A percentile compares a stretch with the other conserved stretches of the same genome.
These are phyloP conservation scores for Puccinia coronata DNA, from an alignment of 1,284 basidiomycete genomes.

Conservation along the genomic window DNA sequence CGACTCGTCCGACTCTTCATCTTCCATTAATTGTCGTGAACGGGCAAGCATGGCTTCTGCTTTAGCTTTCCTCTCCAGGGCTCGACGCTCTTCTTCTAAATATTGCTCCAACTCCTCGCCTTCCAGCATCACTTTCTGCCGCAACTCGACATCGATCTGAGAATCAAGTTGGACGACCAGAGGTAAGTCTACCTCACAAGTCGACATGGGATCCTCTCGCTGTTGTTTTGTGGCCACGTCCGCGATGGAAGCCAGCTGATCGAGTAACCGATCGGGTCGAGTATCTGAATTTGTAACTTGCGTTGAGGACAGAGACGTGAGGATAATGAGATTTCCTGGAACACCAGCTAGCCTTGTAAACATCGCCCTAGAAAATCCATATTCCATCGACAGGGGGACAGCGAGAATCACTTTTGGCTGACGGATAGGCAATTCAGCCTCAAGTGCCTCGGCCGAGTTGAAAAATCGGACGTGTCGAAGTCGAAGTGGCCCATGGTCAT, in stretches of 20 bases:
- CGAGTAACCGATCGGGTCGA: conserved; percentile 76
- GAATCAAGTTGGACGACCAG: conserved; percentile 41
- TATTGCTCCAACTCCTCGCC: conserved; percentile 75
- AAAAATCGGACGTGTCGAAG: conserved; percentile 81
- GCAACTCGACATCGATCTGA: conserved; percentile 83
- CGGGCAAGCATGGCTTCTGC: conserved; percentile 81
- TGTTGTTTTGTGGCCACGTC: conserved; percentile 68
- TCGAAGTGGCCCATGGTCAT: conserved; percentile 27
- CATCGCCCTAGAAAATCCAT: conserved; percentile 82
- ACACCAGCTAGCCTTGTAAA: conserved; percentile 80
- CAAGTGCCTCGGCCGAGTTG: conserved; percentile 74
- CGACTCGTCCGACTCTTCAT: conserved; percentile 64
- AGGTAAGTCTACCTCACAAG: conserved; percentile 51
- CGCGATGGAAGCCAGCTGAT: conserved; percentile 82
- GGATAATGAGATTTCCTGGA: conserved; percentile 78
- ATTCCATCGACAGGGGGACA: conserved; percentile 84
- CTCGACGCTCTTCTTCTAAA: conserved; percentile 73
- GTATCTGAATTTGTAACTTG: conserved; percentile 57
- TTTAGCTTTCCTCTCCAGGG: conserved; percentile 82
- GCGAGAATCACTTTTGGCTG: conserved; percentile 91
- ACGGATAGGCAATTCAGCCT: conserved; percentile 68
- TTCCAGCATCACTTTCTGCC: conserved; percentile 69
- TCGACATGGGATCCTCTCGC: conserved; percentile 54
- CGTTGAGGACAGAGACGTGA: conserved; percentile 66
- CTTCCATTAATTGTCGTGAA: conserved; percentile 85